Base-by-base conservation (phyloP, 1,284 basidiomycete species). In the Filobasidium uniguttulatum region DNA sequence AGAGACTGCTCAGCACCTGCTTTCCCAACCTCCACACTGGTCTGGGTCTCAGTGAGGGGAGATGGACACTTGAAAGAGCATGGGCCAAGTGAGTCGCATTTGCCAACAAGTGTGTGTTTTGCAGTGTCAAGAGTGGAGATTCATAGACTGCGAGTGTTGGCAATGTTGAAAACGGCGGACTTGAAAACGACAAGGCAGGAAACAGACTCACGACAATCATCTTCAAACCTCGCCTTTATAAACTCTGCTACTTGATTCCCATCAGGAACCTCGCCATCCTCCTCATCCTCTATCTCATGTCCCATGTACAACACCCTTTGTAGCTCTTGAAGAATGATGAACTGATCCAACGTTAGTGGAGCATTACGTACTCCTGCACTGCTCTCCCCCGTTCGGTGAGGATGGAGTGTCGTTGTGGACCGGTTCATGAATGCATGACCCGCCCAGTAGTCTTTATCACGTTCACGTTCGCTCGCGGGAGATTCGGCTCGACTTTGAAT, bases 41-140 rank as follows among this genome's bases (percentile, higher is more conserved):
- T n/a, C 45, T 20, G 2, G 50, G 50, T 14, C 33, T 33, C 8
- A 52, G 22, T 3, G 50, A 52, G 10, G 50, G 50, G 3, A 52
- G 38, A 9, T 25, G 19, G 9, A 33, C 41, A 15, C 12, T n/a
- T 10, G 45, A 40, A 40, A 52, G 43, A 17, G 46, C 33, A 9
- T 40, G 30, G 10, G 45, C 30, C 3, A 52, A 46, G 33, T 29
- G 14, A 19, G 31, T 10, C 17, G 50, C 50, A 31, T 52, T 26
- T 25, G 43, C 30, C 3, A 52, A n/a, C 2, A 52, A 26, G 7
- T 38, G 38, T 8, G 45, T 38, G 26, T 46, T 47, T 22, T 52
- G 50, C 3, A 52, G 38, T 40, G 50, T 52, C 30, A 52, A 35
- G 15, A 52, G 40, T 0, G 50, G 50, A 15, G 50, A 52, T 52